These are phyloP conservation scores for Lagerstroemia speciosa DNA, from an alignment of 345 rosid species.

Conservation along the genomic window DNA sequence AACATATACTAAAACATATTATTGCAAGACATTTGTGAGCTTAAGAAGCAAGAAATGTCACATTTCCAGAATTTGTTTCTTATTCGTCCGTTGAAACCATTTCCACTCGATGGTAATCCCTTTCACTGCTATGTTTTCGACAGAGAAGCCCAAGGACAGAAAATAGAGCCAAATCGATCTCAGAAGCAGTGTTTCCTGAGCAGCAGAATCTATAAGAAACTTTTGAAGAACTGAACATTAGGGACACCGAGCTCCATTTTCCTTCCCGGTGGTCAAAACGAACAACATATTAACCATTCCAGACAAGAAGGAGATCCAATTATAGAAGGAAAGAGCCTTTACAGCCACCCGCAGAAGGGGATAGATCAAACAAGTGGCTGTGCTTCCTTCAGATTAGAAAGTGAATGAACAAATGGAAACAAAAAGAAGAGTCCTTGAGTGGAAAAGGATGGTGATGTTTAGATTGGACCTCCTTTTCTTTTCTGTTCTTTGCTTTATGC, in stretches of 20 bases:
- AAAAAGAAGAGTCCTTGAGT: slow-evolving; percentile 8
- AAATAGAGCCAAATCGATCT: not conserved
- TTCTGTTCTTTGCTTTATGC: not conserved
- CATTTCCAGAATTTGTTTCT: no score
- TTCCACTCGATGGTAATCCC: not conserved
- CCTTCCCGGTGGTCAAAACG: not conserved
- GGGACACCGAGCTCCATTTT: not conserved
- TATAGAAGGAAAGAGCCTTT: not conserved
- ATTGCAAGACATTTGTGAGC: not conserved
- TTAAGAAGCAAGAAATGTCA: no score
- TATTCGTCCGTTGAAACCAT: not conserved
- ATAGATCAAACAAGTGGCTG: slow-evolving; percentile 9
- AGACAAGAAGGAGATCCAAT: not conserved
- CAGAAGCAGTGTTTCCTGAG: not conserved
- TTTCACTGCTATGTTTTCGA: no score
- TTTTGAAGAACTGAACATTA: not conserved
- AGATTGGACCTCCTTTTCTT: slow-evolving; percentile 8
- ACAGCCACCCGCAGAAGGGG: not conserved
- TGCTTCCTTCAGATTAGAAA: slow-evolving; percentile 1
- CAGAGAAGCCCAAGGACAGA: not conserved
- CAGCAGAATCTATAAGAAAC: not conserved
- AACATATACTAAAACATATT: not conserved
- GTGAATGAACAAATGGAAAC: slow-evolving; percentile 13
- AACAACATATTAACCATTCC: not conserved
- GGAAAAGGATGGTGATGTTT: slow-evolving; percentile 11